Base-by-base conservation (phyloP, 805 yeast species). In the Metschnikowia proteae region DNA sequence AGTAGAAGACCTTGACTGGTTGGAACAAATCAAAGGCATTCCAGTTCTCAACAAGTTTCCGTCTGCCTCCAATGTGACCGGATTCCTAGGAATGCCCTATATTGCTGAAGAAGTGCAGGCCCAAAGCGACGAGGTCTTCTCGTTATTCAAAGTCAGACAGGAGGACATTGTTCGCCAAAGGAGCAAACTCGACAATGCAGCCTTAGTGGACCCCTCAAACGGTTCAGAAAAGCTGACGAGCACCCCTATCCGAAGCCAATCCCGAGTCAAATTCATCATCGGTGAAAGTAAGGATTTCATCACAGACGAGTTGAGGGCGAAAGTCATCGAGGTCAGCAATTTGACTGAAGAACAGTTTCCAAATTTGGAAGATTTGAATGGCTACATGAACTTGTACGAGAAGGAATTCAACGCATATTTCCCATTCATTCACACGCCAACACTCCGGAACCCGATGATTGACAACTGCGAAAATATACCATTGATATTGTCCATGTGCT, bases 361-460 rank as follows among this genome's bases (percentile, higher is more conserved):
- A 0, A 79, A 83, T 7, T 69, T 84, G 43, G 82, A 80, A 23
- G 96, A 90, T 56, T 69, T 91, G 58, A 90, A 88, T 62, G 78
- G 81, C 41, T 91, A 88, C 64, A 78, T 86, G 56, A 75, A 79
- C n/a, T 71, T 90, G 9, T 91, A 82, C 67, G 87, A 81, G 55
- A 74, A 78, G 45, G 90, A 88, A 60, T 90, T 89, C 66, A 86
- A 86, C 68, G 80, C 80, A 48, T 90, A 86, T 62, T 84, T 88
- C 66, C 91, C 95, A 25, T 89, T 90, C 62, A 80, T 91, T 53
- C 96, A 90, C 66, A 68, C 86, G 40, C 87, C 88, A 22, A 63
- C 78, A 78, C 43, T 74, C 80, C 52, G 64, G 42, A 65, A 61
- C 38, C 70, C 74, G 1, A 56, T 59, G 62, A 68, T 63, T n/a